Evolutionary conservation across 495 filamentous ascomycete genomes (phyloP), one percentile per base, ranked within the genome.

Genomic region (Aspergillus olivimuriae): DNA sequence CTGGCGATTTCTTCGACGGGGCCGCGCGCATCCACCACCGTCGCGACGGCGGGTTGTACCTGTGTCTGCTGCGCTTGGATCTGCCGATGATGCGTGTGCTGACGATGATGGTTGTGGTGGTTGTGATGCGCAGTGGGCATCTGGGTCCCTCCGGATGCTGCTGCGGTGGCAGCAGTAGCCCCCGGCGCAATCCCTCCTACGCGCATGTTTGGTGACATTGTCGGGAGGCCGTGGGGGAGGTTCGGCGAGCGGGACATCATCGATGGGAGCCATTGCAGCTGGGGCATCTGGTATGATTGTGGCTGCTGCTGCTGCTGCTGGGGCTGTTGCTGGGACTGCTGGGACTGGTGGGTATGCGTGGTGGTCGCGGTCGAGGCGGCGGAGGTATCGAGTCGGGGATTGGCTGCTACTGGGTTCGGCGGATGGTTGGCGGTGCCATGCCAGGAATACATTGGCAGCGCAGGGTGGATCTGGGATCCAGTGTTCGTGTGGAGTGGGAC

Each of bases 361-460:
- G 1, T 38, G 35, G 6, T 22, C 17, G 35, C 5, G 17, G 17
- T 22, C 17, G 35, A 15, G 17, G 17, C 1, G 35, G 35, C 11
- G 35, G 19, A 12, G 12, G 17, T 9, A 19, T 44, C 20, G 32
- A 41, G 16, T 28, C 32, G 10, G 32, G 30, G 20, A 4, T 11
- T 23, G 11, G 22, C n/a, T 30, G 41, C 41, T 36, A 32, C 32
- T 9, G 32, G 21, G 20, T 16, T 34, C n/a, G 32, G 14, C 19
- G 32, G n/a, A 28, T 46, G 41, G 24, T 30, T 41, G 12, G 47
- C 33, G 23, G 19, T 30, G 9, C 35, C 41, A 43, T 53, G 44
- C 58, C 58, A 61, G 43, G 52, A 41, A 50, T 56, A 61, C 55
- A 61, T 55, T 21, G 40, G 41, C 44, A 38, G 47, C 19, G 33